phyloP scores from a whole-genome alignment of 495 filamentous ascomycete species.

The Xylaria flabelliformis region DNA sequence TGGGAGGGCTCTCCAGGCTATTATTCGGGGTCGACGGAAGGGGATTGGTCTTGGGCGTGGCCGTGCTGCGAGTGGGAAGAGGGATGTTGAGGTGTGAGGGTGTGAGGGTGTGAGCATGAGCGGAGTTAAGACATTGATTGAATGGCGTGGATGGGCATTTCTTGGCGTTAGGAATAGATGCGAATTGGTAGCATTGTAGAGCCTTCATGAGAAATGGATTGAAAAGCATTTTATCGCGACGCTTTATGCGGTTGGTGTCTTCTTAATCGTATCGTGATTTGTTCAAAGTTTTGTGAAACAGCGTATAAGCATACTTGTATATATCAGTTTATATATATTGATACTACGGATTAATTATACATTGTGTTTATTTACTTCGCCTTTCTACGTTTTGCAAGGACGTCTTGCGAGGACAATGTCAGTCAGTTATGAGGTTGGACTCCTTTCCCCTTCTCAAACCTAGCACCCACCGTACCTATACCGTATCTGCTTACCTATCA shows the following conservation, averaged over 20 bases:
- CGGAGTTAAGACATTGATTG: background rate
- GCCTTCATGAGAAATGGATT: background rate
- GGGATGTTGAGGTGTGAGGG: background rate
- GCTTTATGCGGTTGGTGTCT: background rate
- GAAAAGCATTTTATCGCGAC: background rate
- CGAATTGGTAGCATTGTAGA: background rate
- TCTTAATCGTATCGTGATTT: background rate
- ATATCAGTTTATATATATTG: background rate
- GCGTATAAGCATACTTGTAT: background rate
- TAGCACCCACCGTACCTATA: too few relatives aligned
- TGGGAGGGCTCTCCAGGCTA: constrained; percentile 71
- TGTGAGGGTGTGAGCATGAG: background rate
- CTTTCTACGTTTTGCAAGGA: background rate
- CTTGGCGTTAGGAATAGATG: background rate
- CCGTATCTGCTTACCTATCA: too few relatives aligned
- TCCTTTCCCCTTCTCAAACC: too few relatives aligned
- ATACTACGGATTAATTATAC: background rate
- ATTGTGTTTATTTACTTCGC: background rate
- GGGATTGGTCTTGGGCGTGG: constrained; percentile 67
- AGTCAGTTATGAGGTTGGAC: background rate
- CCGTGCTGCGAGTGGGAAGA: background rate
- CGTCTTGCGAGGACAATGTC: background rate
- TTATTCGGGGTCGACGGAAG: constrained; percentile 69
- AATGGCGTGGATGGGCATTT: background rate
- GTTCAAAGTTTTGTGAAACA: background rate